phyloP scores from a whole-genome alignment of 2,329 filamentous ascomycete genomes.

The Penicillium sp. region DNA sequence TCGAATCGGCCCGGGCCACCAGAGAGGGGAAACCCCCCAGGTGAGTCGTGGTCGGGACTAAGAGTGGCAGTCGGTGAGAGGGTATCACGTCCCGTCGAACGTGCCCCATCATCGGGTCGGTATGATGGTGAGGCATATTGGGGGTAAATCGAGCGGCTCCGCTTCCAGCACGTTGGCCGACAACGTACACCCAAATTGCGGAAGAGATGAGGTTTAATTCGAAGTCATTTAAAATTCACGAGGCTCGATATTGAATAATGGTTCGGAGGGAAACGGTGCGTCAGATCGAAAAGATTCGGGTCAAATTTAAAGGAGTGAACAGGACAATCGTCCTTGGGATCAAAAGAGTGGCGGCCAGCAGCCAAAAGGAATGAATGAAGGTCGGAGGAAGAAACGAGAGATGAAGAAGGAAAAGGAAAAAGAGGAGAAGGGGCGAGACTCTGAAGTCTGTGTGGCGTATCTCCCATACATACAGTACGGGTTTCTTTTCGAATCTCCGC shows the following conservation, averaged over 20 bases:
- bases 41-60: conserved; percentile 16
- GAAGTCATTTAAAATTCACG: conserved; percentile 14
- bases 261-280: neutral
- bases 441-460: conserved; percentile 8
- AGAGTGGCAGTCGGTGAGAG: conserved; percentile 23
- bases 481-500: neutral
- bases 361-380: conserved; percentile 23
- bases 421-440: conserved; percentile 24
- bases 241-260: neutral
- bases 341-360: conserved; percentile 30
- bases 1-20: conserved; percentile 28
- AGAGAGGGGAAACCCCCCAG: conserved; percentile 24
- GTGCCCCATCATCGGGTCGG: conserved; percentile 23
- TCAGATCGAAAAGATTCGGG: neutral
- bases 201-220: neutral
- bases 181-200: neutral
- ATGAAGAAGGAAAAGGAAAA: conserved; percentile 16
- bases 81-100: conserved; percentile 30
- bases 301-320: conserved; percentile 28
- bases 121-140: conserved; percentile 29
- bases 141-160: conserved; percentile 8
- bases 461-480: conserved; percentile 2
- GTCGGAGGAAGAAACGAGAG: conserved; percentile 5
- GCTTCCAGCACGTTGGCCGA: conserved; percentile 13
- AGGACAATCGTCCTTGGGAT: conserved; percentile 17